These are phyloP conservation scores for Boletellus dicymbophilus DNA, from an alignment of 1,284 basidiomycete species.

Conservation along the genomic window DNA sequence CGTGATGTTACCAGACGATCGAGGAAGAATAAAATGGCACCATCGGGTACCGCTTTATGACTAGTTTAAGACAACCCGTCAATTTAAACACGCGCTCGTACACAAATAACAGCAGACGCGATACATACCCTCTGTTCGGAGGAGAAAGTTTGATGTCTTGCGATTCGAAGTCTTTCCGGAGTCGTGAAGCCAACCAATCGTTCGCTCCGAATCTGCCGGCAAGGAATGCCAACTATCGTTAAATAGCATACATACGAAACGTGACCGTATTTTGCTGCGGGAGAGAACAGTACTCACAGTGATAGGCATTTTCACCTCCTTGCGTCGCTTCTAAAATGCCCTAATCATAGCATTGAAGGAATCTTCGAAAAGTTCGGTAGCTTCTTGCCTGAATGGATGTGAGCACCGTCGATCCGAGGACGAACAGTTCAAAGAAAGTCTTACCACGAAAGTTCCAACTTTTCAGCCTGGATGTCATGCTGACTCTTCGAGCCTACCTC, in stretches of 20 bases:
- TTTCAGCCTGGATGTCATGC: constrained; percentile 39
- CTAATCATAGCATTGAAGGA: constrained; percentile 35
- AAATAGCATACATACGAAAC: neutral
- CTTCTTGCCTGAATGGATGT: constrained; percentile 23
- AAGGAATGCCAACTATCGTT: constrained; percentile 35
- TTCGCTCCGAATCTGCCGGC: constrained; percentile 35
- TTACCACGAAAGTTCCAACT: constrained; percentile 37
- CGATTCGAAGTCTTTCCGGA: constrained; percentile 14
- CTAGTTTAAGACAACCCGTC: neutral
- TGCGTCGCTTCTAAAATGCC: constrained; percentile 34
- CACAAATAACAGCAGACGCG: neutral
- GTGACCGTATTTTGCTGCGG: neutral
- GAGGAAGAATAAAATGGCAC: constrained; percentile 14
- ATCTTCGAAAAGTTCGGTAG: constrained; percentile 39
- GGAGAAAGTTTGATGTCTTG: constrained; percentile 13
- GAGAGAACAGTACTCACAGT: constrained; percentile 14
- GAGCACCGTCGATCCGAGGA: constrained; percentile 8
- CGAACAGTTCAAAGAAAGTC: constrained; percentile 2
- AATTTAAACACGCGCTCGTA: neutral
- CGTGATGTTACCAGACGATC: constrained; percentile 17
- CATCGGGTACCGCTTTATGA: constrained; percentile 20
- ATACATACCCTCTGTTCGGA: constrained; percentile 11
- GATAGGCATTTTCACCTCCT: constrained; percentile 17
- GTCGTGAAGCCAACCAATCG: constrained; percentile 19
- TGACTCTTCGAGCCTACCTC: no score